Percentiles rank a stretch among this genome's conserved stretches.
Evolutionary conservation across 2,329 filamentous ascomycete genomes (phyloP).

Genomic region (Colletotrichum australisinense): DNA sequence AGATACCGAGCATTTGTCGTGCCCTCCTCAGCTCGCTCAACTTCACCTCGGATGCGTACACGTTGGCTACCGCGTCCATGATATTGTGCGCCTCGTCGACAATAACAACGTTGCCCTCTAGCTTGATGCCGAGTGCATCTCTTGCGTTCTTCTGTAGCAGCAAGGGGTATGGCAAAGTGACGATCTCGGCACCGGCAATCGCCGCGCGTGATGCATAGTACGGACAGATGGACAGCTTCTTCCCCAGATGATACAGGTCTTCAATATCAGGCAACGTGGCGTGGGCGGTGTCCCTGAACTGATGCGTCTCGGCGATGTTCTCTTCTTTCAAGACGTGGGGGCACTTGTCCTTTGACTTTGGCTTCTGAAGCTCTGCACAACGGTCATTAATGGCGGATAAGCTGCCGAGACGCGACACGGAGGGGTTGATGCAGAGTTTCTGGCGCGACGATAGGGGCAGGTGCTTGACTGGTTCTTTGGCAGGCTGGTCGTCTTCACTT

Average conservation of each 20-base stretch:
- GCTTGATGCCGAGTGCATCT: constrained; percentile 85
- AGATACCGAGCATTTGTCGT: constrained; percentile 80
- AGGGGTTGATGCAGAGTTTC: constrained; percentile 88
- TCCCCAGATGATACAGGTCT: constrained; percentile 83
- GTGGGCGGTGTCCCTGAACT: constrained; percentile 87
- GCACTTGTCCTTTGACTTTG: constrained; percentile 76
- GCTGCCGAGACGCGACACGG: constrained; percentile 77
- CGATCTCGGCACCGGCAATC: constrained; percentile 86
- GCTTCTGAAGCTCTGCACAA: constrained; percentile 89
- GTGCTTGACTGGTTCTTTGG: constrained; percentile 73
- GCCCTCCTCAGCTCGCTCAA: constrained; percentile 79
- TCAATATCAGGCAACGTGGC: constrained; percentile 94
- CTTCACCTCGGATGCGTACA: constrained; percentile 83
- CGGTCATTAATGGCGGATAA: constrained; percentile 91
- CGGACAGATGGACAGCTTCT: constrained; percentile 84
- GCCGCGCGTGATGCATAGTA: constrained; percentile 95
- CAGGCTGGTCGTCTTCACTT: constrained; percentile 16
- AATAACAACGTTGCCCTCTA: constrained; percentile 91
- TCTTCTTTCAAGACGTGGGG: constrained; percentile 83
- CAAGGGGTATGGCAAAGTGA: constrained; percentile 92
- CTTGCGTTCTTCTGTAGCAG: constrained; percentile 88
- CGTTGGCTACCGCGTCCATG: constrained; percentile 91
- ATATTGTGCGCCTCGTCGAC: constrained; percentile 98
- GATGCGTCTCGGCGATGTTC: constrained; percentile 75
- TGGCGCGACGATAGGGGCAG: constrained; percentile 88